These are phyloP conservation scores for Cystofilobasidium bisporidii DNA, from an alignment of 768 basidiomycete species.

Conservation along the genomic window DNA sequence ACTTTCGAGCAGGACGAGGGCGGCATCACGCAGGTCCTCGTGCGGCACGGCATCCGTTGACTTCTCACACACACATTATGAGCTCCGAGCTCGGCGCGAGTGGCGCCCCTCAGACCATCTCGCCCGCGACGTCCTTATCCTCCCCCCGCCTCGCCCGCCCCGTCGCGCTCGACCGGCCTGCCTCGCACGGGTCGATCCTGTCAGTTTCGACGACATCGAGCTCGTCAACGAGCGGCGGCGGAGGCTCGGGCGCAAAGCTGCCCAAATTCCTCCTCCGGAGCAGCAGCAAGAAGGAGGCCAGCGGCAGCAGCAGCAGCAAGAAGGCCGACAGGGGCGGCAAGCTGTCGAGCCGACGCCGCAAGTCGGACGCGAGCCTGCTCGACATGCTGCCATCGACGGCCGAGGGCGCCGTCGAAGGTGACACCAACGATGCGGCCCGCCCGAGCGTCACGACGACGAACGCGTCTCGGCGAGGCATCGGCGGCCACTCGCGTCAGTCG, in stretches of 20 bases:
- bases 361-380: not conserved
- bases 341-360: not conserved
- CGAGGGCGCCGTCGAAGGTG: not conserved
- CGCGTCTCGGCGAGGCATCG: not conserved
- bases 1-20: too few relatives aligned
- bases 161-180: not conserved
- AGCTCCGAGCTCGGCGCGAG: not conserved
- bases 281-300: conserved; percentile 15
- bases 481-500: not conserved
- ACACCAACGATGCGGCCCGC: not conserved
- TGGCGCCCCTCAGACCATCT: not conserved
- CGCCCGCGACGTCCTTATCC: conserved; percentile 1
- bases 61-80: too few relatives aligned
- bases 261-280: conserved; percentile 17
- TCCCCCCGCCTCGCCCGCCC: conserved; percentile 4
- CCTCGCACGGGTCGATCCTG: not conserved
- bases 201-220: conserved; percentile 3
- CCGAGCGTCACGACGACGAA: not conserved
- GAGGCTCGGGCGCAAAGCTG: conserved; percentile 6
- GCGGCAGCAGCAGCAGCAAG: not conserved
- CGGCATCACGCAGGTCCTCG: too few relatives aligned
- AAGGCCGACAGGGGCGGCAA: not conserved
- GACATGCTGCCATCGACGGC: not conserved
- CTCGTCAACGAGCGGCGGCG: not conserved
- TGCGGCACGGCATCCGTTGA: too few relatives aligned